Evolutionary conservation across 805 yeast genomes (phyloP), one percentile per base, ranked within the genome.

Genomic region (Suhomyces kilbournensis): DNA sequence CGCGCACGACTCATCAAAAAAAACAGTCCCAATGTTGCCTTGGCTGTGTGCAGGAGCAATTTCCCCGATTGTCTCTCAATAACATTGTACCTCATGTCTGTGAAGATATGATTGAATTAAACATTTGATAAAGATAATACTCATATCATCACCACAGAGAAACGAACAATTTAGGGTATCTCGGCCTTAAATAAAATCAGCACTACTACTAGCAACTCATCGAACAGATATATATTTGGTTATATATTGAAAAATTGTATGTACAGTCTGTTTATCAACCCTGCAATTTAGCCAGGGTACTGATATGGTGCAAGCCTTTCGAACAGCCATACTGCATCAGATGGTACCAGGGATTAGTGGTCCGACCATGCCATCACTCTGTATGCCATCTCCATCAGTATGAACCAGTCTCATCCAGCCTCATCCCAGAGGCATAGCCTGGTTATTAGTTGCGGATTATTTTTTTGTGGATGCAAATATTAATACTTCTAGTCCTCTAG

Each of bases 211-310:
- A 7, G 42, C 42, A 19, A 38, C 42, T 6, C 14, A n/a, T 6
- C 42, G 15, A 19, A 17, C 23, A 17, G 23, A 38, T 38, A 38
- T 38, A 38, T 38, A 38, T 38, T 38, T 38, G 42, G 22, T 38
- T 38, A 38, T 38, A 38, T 38, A 38, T 19, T 17, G 42, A 38
- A 38, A 28, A 38, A 38, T 38, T 19, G 42, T 38, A 38, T 38
- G 42, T 38, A 35, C 40, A 38, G 42, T 38, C 23, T 38, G 42
- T 38, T 38, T 38, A 38, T 38, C 42, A 38, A 38, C 42, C 42
- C 42, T 38, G 23, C 23, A 19, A 38, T 2, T 12, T n/a, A 38
- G 22, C 22, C 23, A 19, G 42, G 42, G 42, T 17, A 17, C 23
- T 38, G 42, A 38, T 38, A 38, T 38, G 42, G 12, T 38, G 6